Conservation (phyloP, 305 asterid genomes). For the Ilex paraguariensis region DNA sequence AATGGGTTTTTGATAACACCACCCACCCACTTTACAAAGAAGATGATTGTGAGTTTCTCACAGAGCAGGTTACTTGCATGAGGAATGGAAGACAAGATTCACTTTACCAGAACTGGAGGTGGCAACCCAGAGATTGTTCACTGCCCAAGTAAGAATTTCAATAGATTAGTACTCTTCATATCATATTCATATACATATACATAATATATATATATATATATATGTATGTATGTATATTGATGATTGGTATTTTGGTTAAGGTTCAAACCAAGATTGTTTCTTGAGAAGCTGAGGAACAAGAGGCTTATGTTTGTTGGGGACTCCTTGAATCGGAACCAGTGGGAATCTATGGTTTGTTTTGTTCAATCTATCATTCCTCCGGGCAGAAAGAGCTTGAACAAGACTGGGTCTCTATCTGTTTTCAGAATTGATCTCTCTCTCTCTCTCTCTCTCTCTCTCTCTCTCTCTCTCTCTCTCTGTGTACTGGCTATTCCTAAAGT, state of each 20-base stretch:
- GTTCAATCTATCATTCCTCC: conserved; percentile 44
- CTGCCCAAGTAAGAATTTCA: conserved; percentile 55
- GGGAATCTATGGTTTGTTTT: conserved; percentile 82
- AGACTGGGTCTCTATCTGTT: conserved; percentile 35
- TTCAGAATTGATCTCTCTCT: conserved; percentile 22
- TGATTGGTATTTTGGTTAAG: conserved; percentile 19
- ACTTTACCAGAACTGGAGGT: conserved; percentile 65
- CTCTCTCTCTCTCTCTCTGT: too few relatives aligned
- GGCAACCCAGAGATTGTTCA: conserved; percentile 77
- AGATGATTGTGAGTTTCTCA: conserved; percentile 40
- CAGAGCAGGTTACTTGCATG: conserved; percentile 23
- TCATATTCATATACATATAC: neutral
- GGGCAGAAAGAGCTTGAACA: conserved; percentile 24
- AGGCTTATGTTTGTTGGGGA: conserved; percentile 75
- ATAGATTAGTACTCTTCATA: too few relatives aligned
- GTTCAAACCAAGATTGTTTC: conserved; percentile 46
- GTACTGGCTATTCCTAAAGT: too few relatives aligned
- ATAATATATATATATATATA: too few relatives aligned
- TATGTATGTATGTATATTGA: neutral
- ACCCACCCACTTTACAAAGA: conserved; percentile 47
- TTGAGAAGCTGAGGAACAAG: conserved; percentile 69
- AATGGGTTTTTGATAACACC: conserved; percentile 48
- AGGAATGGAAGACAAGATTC: conserved; percentile 58
- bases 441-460: conserved; percentile 6
- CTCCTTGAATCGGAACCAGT: conserved; percentile 71